phyloP scores from a whole-genome alignment of 345 rosid genomes.

The Ceriops decandra region DNA sequence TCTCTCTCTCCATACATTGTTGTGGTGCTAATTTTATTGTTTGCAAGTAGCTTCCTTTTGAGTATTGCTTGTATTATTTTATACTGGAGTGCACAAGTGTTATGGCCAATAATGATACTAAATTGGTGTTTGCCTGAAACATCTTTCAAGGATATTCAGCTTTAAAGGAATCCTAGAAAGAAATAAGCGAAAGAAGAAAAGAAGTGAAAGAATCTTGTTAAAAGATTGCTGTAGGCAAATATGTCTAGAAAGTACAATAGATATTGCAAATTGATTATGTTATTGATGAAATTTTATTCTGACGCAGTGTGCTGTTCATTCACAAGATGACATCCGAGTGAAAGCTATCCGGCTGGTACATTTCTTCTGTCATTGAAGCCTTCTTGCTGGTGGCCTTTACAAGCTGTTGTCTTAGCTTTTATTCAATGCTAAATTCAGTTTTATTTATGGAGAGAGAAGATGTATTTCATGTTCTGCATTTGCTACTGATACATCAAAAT shows the following conservation, averaged over 20 bases:
- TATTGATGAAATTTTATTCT: conserved; percentile 24
- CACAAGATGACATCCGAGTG: conserved; percentile 86
- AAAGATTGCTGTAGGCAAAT: neutral
- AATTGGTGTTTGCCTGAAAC: too few species aligned
- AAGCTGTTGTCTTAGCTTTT: neutral
- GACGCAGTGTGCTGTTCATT: conserved; percentile 86
- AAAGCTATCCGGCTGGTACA: conserved; percentile 94
- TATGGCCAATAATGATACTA: too few species aligned
- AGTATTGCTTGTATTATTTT: too few species aligned
- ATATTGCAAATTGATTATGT: conserved; percentile 15
- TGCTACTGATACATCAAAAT: conserved; percentile 2
- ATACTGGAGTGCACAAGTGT: too few species aligned
- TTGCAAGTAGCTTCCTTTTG: too few species aligned
- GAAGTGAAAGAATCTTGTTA: neutral
- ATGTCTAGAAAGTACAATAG: neutral
- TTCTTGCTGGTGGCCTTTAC: conserved; percentile 4
- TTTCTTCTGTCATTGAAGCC: neutral
- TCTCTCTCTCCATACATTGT: too few species aligned
- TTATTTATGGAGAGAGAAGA: neutral
- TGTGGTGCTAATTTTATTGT: too few species aligned
- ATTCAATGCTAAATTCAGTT: neutral
- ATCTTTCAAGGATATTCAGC: too few species aligned
- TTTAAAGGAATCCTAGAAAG: neutral
- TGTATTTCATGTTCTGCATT: neutral
- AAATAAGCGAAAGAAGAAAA: neutral